Conservation (phyloP, 2,329 filamentous ascomycete species). For the Exophiala sideris region DNA sequence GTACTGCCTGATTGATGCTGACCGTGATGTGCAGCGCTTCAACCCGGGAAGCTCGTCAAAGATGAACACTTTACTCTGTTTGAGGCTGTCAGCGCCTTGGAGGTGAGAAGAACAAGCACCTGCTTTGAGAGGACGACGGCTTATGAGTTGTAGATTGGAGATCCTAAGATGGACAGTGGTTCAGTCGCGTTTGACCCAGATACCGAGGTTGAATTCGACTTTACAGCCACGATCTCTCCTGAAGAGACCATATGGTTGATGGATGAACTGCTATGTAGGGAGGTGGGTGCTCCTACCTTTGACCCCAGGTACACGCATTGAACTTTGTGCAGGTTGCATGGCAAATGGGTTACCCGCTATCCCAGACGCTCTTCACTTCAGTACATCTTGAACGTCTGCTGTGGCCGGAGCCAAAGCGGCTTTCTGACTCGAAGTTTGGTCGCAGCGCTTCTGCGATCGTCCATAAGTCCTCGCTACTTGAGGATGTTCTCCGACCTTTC, state of each 20-base stretch:
- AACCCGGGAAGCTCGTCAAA: conserved; percentile 82
- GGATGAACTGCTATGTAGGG: conserved; percentile 84
- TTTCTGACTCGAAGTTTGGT: conserved; percentile 65
- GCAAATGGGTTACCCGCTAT: conserved; percentile 93
- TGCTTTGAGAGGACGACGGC: neutral
- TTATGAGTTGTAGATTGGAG: conserved; percentile 73
- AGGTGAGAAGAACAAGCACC: conserved; percentile 41
- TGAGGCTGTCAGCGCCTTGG: conserved; percentile 77
- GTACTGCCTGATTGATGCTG: neutral
- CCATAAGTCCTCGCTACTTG: conserved; percentile 45
- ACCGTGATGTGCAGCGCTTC: conserved; percentile 8
- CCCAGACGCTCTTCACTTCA: conserved; percentile 90
- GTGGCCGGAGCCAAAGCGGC: conserved; percentile 61
- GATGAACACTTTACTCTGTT: conserved; percentile 93
- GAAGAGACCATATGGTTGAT: conserved; percentile 88
- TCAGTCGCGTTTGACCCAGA: conserved; percentile 73
- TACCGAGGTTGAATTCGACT: conserved; percentile 80
- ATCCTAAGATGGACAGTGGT: conserved; percentile 97
- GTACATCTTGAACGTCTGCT: conserved; percentile 83
- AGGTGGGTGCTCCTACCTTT: conserved; percentile 55
- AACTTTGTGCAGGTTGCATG: conserved; percentile 70
- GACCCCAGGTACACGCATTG: conserved; percentile 1
- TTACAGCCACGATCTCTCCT: conserved; percentile 63
- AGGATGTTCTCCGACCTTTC: conserved; percentile 72
- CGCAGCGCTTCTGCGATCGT: conserved; percentile 29